These are phyloP conservation scores for Diospyros kaki DNA, from an alignment of 148 eudicot genomes.

Conservation along the genomic window DNA sequence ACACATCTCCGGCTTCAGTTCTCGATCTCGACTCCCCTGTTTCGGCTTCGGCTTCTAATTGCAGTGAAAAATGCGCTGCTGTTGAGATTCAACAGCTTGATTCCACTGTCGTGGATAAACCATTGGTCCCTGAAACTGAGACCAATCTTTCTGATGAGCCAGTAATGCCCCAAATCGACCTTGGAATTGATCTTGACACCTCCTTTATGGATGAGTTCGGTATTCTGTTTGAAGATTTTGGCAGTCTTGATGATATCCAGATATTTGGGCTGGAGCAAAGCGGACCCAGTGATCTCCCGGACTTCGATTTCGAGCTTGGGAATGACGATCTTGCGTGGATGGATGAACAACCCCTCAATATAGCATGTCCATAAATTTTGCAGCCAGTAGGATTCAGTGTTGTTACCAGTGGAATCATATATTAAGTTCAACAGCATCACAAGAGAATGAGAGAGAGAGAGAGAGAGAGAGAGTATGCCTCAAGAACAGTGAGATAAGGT, in stretches of 20 bases:
- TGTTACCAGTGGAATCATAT: conserved; percentile 10
- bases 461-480: conserved; percentile 16
- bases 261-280: conserved; percentile 32
- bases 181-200: conserved; percentile 45
- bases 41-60: neutral
- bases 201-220: conserved; percentile 32
- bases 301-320: conserved; percentile 60
- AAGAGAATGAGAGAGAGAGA: too few species aligned
- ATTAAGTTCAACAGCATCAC: neutral
- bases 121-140: neutral
- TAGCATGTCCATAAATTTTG: conserved; percentile 84
- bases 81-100: neutral
- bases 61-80: neutral
- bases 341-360: conserved; percentile 46
- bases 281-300: conserved; percentile 48
- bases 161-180: conserved; percentile 30
- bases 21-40: conserved; percentile 29
- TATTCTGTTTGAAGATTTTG: conserved; percentile 31
- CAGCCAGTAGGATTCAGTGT: conserved; percentile 25
- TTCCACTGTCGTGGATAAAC: neutral
- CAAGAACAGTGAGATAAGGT: conserved; percentile 15
- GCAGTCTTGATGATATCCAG: conserved; percentile 31
- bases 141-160: neutral
- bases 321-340: conserved; percentile 29
- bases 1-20: conserved; percentile 50